Base-by-base conservation (phyloP, 2,329 filamentous ascomycete species). In the Nemania sp. region DNA sequence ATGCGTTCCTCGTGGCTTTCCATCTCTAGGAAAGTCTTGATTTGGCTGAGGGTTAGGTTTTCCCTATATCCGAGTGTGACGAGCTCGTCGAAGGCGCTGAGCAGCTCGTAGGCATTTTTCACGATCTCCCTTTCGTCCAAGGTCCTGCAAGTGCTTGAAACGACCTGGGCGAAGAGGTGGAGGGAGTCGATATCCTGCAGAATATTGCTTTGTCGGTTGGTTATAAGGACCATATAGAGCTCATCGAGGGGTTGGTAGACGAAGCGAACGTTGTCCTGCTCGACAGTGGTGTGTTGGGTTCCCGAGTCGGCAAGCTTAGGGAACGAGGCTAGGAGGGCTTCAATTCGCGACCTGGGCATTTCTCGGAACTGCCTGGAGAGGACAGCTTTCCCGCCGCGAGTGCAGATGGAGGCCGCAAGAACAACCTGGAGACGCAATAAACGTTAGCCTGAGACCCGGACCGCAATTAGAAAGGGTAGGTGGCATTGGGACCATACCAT, bases 1-100 rank as follows among this genome's bases (percentile, higher is more conserved):
- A 99, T 98, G 79, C 96, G 90, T 86, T 99, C 96, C 82, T 99
- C 97, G 78, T 99, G 96, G 81, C 92, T 96, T 82, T 99, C 96
- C 96, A 99, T 99, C 79, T 98, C 97, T 74, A 99, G 82, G 86
- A 99, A 99, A 2, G 96, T 98, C 87, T 97, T 98, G 85, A 99
- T 99, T 83, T 99, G 97, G 82, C 90, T 93, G 76, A 99, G 89
- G 26, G 95, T 97, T 74, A 99, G 84, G 81, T 99, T 99, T 84
- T 99, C 96, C 77, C 96, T 85, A 83, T 99, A 98, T 13, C 96
- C 96, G 71, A 97, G 86, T 0, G 95, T 98, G 68, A 99, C 95
- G 67, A 99, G 88, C 84, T 99, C 96, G 78, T 99, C 96, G 77
- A 98, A 99, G 54, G 96, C 96, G 80, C 93, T 97, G 72, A 99